Conservation (phyloP, 148 eudicot species). For the Vaccinium macrocarpon region DNA sequence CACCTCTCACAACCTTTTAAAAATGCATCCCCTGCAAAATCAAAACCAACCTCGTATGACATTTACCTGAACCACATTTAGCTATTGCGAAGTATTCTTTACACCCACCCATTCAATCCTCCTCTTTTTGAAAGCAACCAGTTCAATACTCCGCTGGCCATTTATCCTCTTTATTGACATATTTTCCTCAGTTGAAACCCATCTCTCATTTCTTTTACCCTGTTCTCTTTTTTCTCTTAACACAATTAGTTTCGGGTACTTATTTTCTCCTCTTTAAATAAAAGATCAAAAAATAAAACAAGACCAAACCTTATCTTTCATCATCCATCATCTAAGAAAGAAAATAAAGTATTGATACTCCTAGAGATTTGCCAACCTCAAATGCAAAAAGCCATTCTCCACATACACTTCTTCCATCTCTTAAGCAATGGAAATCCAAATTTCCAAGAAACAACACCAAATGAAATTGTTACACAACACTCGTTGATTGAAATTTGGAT, state of each 20-base stretch:
- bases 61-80: background rate
- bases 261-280: background rate
- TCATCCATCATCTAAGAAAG: background rate
- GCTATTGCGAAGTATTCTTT: background rate
- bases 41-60: background rate
- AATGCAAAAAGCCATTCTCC: background rate
- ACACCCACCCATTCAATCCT: no score
- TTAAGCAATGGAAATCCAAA: background rate
- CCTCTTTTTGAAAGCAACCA: background rate
- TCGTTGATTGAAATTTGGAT: no score
- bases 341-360: background rate
- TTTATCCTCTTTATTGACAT: background rate
- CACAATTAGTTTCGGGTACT: background rate
- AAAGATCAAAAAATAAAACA: background rate
- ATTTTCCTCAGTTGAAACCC: background rate
- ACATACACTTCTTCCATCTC: background rate
- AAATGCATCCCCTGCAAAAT: background rate
- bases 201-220: background rate
- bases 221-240: background rate
- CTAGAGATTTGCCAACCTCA: background rate
- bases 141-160: background rate
- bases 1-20: background rate
- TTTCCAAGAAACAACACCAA: background rate
- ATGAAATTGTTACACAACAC: background rate
- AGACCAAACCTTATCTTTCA: background rate